phyloP scores from a whole-genome alignment of 192 early-diverging fungal genomes.

The Bifiguratus adelaidae region DNA sequence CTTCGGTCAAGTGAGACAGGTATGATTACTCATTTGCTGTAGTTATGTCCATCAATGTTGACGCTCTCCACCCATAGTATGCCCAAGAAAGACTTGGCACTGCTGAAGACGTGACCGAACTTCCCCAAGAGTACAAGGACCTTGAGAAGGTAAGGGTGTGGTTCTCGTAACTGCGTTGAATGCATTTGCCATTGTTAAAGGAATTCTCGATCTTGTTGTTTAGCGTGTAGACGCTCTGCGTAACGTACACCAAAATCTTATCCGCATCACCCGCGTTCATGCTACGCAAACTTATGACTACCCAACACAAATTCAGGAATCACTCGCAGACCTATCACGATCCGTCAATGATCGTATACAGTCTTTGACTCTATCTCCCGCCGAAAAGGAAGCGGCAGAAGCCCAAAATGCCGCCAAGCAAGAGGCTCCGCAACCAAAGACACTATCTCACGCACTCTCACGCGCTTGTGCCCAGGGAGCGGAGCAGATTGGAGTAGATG shows the following conservation, averaged over 20 bases:
- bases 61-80: conserved; percentile 40
- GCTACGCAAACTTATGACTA: conserved; percentile 68
- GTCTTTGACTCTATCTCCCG: conserved; percentile 32
- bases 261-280: conserved; percentile 68
- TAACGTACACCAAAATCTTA: conserved; percentile 52
- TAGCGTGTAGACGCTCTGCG: conserved; percentile 75
- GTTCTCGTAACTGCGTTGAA: too few species aligned
- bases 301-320: conserved; percentile 56
- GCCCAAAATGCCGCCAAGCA: conserved; percentile 11
- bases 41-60: conserved; percentile 1
- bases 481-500: conserved; percentile 60
- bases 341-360: conserved; percentile 55
- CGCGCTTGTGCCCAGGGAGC: conserved; percentile 57
- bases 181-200: too few species aligned
- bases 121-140: conserved; percentile 88
- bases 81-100: conserved; percentile 82
- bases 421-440: conserved; percentile 33
- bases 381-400: conserved; percentile 24
- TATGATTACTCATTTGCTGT: conserved; percentile 5
- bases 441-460: conserved; percentile 64
- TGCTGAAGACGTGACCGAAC: conserved; percentile 76
- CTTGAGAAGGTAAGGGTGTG: conserved; percentile 63
- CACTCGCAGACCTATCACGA: conserved; percentile 59
- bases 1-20: conserved; percentile 42
- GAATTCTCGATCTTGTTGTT: conserved; percentile 1